Evolutionary conservation across 1,139 yeast genomes (phyloP).

Genomic region (Blastobotrys malaysiensis): DNA sequence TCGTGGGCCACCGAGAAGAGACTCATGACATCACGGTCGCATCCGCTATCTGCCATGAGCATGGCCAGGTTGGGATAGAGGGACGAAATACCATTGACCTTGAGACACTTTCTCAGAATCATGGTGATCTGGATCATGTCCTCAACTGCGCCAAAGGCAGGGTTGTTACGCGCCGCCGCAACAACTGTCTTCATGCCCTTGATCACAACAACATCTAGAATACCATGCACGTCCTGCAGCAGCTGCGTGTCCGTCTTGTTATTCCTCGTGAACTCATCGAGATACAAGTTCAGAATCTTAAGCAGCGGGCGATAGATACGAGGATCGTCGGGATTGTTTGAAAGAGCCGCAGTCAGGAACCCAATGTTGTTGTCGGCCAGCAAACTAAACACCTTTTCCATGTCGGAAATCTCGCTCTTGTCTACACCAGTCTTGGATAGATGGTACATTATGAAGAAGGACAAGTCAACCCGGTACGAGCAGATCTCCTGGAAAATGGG

Average conservation of each 20-base stretch:
- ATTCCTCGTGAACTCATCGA: conserved; percentile 19
- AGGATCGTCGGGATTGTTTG: conserved; percentile 1
- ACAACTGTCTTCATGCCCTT: conserved; percentile 29
- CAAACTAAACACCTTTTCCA: conserved; percentile 19
- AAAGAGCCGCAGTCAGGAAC: conserved; percentile 14
- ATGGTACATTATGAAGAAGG: conserved; percentile 58
- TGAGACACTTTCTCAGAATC: conserved; percentile 52
- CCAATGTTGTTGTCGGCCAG: conserved; percentile 24
- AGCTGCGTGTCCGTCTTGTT: conserved; percentile 15
- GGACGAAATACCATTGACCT: conserved; percentile 45
- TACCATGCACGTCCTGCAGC: conserved; percentile 23
- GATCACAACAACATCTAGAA: conserved; percentile 29
- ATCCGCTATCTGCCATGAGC: conserved; percentile 52
- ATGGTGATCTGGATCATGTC: conserved; percentile 63
- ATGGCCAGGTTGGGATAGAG: conserved; percentile 50
- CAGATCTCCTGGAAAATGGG: conserved; percentile 48
- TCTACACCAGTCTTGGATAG: conserved; percentile 29
- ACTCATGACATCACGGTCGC: conserved; percentile 57
- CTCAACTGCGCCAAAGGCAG: conserved; percentile 45
- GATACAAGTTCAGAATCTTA: conserved; percentile 24
- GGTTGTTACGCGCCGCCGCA: conserved; percentile 19
- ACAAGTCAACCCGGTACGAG: conserved; percentile 60
- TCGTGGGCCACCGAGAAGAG: conserved; percentile 65
- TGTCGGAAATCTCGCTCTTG: conserved; percentile 12
- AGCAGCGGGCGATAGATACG: conserved; percentile 23